Percentiles rank a stretch among this genome's conserved stretches.
phyloP scores from a whole-genome alignment of 306 rosid species.

The Coriaria nepalensis region DNA sequence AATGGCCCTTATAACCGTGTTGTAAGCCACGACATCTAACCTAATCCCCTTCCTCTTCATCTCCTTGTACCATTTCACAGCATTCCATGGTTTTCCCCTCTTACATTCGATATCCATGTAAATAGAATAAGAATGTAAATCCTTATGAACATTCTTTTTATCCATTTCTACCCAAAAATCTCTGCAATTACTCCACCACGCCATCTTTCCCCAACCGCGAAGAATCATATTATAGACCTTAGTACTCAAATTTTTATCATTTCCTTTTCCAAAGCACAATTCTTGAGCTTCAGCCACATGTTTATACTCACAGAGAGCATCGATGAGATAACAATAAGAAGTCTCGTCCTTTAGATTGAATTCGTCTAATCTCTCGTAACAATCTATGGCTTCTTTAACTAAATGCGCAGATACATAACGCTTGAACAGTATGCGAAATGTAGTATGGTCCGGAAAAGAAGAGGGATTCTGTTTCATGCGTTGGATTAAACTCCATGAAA shows the following conservation, averaged over 20 bases:
- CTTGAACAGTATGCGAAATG: constrained; percentile 67
- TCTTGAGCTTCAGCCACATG: constrained; percentile 79
- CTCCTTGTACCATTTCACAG: constrained; percentile 64
- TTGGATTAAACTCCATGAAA: constrained; percentile 43
- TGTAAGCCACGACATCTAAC: constrained; percentile 69
- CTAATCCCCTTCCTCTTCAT: constrained; percentile 46
- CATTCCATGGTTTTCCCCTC: constrained; percentile 84
- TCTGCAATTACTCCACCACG: constrained; percentile 79
- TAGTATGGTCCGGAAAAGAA: constrained; percentile 51
- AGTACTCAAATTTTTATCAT: constrained; percentile 18
- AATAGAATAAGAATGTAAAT: constrained; percentile 61
- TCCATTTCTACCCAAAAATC: constrained; percentile 95
- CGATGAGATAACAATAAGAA: constrained; percentile 50
- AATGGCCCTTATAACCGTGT: constrained; percentile 56
- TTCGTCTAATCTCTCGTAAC: constrained; percentile 37
- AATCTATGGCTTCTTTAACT: constrained; percentile 44
- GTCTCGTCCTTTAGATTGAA: constrained; percentile 59
- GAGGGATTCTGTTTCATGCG: constrained; percentile 40
- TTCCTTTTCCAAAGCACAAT: constrained; percentile 32
- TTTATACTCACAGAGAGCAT: constrained; percentile 68
- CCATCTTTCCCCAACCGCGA: constrained; percentile 70
- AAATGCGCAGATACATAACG: constrained; percentile 61
- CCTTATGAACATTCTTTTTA: constrained; percentile 43
- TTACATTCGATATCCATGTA: constrained; percentile 80
- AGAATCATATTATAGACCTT: constrained; percentile 62